Conservation (phyloP, 2,329 filamentous ascomycete species). For the Huntiella decipiens region DNA sequence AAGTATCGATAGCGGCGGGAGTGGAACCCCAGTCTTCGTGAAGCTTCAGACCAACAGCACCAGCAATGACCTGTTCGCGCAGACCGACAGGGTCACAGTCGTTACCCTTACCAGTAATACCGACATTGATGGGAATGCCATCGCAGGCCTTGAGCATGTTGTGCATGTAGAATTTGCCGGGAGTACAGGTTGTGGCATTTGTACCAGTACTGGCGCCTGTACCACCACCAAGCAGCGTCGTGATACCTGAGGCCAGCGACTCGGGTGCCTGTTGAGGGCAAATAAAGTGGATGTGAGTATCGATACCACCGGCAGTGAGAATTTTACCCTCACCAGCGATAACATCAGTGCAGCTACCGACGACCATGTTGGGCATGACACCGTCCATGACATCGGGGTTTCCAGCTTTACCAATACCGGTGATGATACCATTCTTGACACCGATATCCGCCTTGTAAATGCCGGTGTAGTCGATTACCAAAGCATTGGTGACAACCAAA, state of each 20-base stretch:
- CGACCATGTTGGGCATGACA: conserved; percentile 56
- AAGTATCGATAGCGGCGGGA: conserved; percentile 77
- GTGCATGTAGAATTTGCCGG: conserved; percentile 61
- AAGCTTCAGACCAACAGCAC: conserved; percentile 77
- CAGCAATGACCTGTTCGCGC: conserved; percentile 62
- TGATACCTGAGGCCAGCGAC: conserved; percentile 67
- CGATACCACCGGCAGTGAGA: conserved; percentile 73
- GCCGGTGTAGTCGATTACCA: conserved; percentile 78
- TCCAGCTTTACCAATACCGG: conserved; percentile 80
- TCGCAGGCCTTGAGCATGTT: conserved; percentile 86
- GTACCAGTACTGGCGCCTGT: conserved; percentile 67
- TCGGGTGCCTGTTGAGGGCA: conserved; percentile 84
- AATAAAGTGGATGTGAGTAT: conserved; percentile 86
- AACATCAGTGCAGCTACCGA: conserved; percentile 80
- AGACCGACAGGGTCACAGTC: conserved; percentile 54
- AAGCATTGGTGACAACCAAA: conserved; percentile 70
- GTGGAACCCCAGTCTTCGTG: conserved; percentile 95
- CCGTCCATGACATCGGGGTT: conserved; percentile 96
- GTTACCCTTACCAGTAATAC: conserved; percentile 87
- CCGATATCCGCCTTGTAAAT: conserved; percentile 97
- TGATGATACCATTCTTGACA: conserved; percentile 70
- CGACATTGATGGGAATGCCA: conserved; percentile 63
- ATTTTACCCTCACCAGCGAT: conserved; percentile 83
- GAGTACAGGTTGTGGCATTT: conserved; percentile 84
- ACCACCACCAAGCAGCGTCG: conserved; percentile 77